Conservation (phyloP, 768 basidiomycete genomes). For the Psilocybe tampanensis region DNA sequence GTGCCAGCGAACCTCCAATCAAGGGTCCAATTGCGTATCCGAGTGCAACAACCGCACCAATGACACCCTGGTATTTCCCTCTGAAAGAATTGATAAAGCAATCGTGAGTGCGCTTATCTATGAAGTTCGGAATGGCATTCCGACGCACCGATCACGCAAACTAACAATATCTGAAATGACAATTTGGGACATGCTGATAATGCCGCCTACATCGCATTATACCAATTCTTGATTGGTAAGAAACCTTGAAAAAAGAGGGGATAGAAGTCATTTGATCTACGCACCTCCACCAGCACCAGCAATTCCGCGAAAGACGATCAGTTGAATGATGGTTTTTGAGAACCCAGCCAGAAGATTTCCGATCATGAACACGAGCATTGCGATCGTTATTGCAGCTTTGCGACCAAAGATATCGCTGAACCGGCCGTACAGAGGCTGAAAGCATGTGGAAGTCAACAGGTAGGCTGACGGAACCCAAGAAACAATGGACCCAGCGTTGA, state of each 20-base stretch:
- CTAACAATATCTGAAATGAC: conserved; percentile 74
- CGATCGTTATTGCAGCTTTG: conserved; percentile 57
- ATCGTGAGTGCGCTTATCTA: background rate
- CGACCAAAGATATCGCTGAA: conserved; percentile 72
- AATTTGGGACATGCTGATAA: conserved; percentile 71
- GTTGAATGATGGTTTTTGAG: conserved; percentile 60
- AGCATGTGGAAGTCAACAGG: conserved; percentile 65
- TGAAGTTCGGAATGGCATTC: background rate
- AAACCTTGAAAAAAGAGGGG: background rate
- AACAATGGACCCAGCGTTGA: conserved; percentile 62
- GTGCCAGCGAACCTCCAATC: conserved; percentile 64
- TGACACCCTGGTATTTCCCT: conserved; percentile 80
- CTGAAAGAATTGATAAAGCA: conserved; percentile 28
- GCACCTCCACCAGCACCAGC: conserved; percentile 68
- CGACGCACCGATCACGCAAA: conserved; percentile 58
- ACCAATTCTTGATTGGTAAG: background rate
- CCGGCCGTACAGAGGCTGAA: conserved; percentile 63
- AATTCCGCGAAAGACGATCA: conserved; percentile 71
- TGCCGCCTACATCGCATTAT: conserved; percentile 41
- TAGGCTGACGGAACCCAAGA: conserved; percentile 80
- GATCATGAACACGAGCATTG: conserved; percentile 64
- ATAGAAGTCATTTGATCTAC: background rate
- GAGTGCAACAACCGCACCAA: conserved; percentile 55
- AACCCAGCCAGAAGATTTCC: conserved; percentile 72
- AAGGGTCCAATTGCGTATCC: conserved; percentile 71